These are phyloP conservation scores for Pinguiococcus pyrenoidosus DNA, from an alignment of 108 stramenopile species.

Conservation along the genomic window DNA sequence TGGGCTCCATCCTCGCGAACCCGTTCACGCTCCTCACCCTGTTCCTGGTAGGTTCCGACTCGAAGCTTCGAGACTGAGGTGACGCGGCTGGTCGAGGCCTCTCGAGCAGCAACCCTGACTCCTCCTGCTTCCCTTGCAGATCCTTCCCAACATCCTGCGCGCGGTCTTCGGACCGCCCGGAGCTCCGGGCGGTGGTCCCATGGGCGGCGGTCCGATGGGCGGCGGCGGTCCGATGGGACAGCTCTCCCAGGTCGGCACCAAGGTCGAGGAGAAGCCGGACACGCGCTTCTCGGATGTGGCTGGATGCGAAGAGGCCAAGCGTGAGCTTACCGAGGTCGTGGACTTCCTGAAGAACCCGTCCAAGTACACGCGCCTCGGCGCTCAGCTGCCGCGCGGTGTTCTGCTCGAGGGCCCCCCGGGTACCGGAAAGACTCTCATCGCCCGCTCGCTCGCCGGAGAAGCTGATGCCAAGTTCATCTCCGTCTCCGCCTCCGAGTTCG, in stretches of 20 bases:
- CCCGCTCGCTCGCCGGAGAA: constrained; percentile 42
- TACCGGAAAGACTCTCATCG: constrained; percentile 46
- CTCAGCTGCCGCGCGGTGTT: constrained; percentile 36
- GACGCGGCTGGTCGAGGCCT: constrained; percentile 60
- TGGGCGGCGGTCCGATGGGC: background rate
- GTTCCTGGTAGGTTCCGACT: constrained; percentile 1
- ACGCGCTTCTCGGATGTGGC: constrained; percentile 80
- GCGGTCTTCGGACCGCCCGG: no score
- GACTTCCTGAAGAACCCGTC: constrained; percentile 88
- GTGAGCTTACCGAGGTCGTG: constrained; percentile 90
- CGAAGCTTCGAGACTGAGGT: constrained; percentile 35
- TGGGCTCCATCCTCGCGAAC: constrained; percentile 21
- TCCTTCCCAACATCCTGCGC: no score
- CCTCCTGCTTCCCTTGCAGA: constrained; percentile 57
- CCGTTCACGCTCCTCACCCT: constrained; percentile 24
- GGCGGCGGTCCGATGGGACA: background rate
- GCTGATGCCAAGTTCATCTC: constrained; percentile 45
- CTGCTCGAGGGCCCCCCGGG: constrained; percentile 39
- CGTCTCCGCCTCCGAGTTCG: constrained; percentile 43
- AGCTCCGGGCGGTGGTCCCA: no score
- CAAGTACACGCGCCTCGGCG: constrained; percentile 39
- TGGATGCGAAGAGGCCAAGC: constrained; percentile 84
- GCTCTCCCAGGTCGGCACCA: constrained; percentile 71
- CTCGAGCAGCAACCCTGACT: constrained; percentile 72
- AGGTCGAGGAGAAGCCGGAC: constrained; percentile 36